Percentiles rank a stretch among this genome's conserved stretches.
Evolutionary conservation across 1,139 yeast species (phyloP).

Genomic region (Nakaseomyces sp.): DNA sequence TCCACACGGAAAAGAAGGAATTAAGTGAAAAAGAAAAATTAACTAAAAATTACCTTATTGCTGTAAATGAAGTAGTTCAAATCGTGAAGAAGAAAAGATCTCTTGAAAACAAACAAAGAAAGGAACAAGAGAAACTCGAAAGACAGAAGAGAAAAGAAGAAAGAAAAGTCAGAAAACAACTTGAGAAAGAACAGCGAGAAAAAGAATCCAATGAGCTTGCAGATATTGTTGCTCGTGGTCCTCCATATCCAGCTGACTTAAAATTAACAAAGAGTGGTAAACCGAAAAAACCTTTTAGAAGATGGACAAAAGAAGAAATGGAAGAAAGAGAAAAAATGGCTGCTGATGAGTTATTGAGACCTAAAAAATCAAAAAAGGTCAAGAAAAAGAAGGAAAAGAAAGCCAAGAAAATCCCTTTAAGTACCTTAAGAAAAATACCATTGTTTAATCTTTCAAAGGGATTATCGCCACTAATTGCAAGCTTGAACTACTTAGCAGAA

Average conservation of each 20-base stretch:
- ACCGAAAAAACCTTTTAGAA: constrained; percentile 30
- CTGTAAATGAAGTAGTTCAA: constrained; percentile 25
- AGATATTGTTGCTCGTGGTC: constrained; percentile 29
- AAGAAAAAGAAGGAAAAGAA: constrained; percentile 20
- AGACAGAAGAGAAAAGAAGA: constrained; percentile 17
- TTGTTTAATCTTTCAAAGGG: constrained; percentile 23
- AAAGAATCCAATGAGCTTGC: constrained; percentile 25
- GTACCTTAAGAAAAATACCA: constrained; percentile 23
- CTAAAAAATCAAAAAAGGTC: constrained; percentile 16
- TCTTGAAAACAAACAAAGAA: constrained; percentile 16
- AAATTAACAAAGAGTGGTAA: constrained; percentile 30
- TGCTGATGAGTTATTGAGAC: constrained; percentile 9
- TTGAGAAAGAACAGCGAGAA: constrained; percentile 17
- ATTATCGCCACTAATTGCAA: neutral
- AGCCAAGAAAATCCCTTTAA: constrained; percentile 19
- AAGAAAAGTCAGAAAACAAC: constrained; percentile 18
- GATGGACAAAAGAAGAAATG: constrained; percentile 30
- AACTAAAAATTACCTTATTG: constrained; percentile 18
- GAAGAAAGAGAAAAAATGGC: constrained; percentile 16
- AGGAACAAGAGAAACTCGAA: constrained; percentile 8
- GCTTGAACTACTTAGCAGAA: constrained; percentile 2
- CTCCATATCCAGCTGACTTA: constrained; percentile 31
- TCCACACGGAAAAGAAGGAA: constrained; percentile 12
- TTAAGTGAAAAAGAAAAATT: constrained; percentile 16
- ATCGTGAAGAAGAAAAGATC: constrained; percentile 22